These are phyloP conservation scores for Catunica adiposa DNA, from an alignment of 2,329 filamentous ascomycete species.

Conservation along the genomic window DNA sequence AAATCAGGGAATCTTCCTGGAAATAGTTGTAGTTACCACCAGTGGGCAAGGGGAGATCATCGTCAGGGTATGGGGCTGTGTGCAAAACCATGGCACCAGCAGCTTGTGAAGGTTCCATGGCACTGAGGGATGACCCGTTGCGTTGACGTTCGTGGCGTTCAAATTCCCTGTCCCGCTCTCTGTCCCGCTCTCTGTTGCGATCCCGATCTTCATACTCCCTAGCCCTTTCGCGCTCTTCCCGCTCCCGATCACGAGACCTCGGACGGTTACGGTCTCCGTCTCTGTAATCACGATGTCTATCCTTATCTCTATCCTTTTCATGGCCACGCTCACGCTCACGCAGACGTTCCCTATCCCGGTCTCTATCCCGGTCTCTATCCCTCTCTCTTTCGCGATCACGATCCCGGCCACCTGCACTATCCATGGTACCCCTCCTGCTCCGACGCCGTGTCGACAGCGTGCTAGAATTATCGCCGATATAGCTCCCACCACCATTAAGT, in stretches of 20 bases:
- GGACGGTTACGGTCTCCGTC: background rate
- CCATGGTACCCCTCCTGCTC: background rate
- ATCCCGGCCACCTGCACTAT: background rate
- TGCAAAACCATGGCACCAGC: background rate
- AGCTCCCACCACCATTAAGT: conserved; percentile 4
- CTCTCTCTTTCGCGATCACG: background rate
- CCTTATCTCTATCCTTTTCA: background rate
- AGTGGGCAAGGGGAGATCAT: conserved; percentile 1
- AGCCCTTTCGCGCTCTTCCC: conserved; percentile 2
- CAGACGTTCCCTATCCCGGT: background rate
- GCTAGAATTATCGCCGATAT: conserved; percentile 9
- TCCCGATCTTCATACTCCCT: background rate
- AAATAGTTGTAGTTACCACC: conserved; percentile 8
- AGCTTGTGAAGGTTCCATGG: conserved; percentile 12
- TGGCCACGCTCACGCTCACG: background rate
- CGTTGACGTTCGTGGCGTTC: conserved; percentile 6
- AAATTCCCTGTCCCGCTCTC: background rate
- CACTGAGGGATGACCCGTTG: conserved; percentile 18
- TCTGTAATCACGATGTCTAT: background rate
- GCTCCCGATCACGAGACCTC: background rate
- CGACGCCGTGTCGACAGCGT: conserved; percentile 4
- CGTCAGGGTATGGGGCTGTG: conserved; percentile 10
- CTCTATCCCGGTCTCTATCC: background rate
- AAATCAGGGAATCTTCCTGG: background rate
- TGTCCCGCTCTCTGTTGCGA: background rate